phyloP scores from a whole-genome alignment of 495 filamentous ascomycete genomes.

The Penicillium subrubescens region DNA sequence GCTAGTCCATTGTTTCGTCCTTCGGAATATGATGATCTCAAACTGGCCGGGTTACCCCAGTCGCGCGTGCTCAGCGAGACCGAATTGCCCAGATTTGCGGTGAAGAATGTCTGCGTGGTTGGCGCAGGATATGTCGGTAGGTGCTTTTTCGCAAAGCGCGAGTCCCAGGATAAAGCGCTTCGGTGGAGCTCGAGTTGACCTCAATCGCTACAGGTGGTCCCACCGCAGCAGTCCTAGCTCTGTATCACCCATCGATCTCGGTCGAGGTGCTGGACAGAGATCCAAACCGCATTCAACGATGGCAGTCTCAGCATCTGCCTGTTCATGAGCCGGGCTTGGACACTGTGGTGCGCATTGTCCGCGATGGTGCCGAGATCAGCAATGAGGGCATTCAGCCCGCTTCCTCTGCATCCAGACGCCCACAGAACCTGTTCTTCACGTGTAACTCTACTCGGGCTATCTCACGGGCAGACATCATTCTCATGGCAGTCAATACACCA shows the following conservation, averaged over 20 bases:
- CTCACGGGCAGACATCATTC: conserved; percentile 69
- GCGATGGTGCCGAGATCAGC: conserved; percentile 54
- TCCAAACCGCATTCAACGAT: conserved; percentile 62
- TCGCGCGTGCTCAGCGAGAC: conserved; percentile 13
- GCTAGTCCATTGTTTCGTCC: conserved; percentile 49
- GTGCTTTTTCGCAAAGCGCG: conserved; percentile 15
- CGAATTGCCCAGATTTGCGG: conserved; percentile 19
- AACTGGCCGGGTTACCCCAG: conserved; percentile 24
- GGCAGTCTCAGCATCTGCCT: conserved; percentile 73
- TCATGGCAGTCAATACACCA: conserved; percentile 81
- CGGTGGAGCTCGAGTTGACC: not conserved
- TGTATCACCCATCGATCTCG: conserved; percentile 65
- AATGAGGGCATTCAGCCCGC: not conserved
- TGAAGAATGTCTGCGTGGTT: conserved; percentile 63
- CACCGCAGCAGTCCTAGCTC: conserved; percentile 73
- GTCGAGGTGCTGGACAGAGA: conserved; percentile 77
- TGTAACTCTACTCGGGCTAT: conserved; percentile 63
- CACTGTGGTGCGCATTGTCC: conserved; percentile 64
- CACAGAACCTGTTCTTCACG: conserved; percentile 70
- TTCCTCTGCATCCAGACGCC: conserved; percentile 25
- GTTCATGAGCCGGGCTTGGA: conserved; percentile 76
- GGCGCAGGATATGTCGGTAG: conserved; percentile 67
- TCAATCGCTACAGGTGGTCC: conserved; percentile 59
- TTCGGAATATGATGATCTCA: conserved; percentile 32
- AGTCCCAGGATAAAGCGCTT: not conserved